Conservation (phyloP, 495 filamentous ascomycete genomes). For the Talaromyces liani region DNA sequence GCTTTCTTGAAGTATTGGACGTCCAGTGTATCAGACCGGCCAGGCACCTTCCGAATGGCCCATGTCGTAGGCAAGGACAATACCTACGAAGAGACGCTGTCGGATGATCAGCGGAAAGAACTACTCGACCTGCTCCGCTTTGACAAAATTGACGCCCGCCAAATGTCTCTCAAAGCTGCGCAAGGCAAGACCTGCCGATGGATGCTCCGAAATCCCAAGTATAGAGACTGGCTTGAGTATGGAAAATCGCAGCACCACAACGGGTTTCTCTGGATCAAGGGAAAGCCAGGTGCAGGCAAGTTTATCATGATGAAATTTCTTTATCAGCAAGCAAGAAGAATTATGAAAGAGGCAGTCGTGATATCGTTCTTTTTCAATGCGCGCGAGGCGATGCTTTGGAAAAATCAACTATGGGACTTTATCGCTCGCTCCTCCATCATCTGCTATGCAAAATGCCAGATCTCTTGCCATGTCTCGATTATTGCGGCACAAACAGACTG, state of each 20-base stretch:
- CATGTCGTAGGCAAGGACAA: background rate
- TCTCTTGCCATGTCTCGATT: conserved; percentile 13
- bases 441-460: conserved; percentile 21
- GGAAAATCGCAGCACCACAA: conserved; percentile 7
- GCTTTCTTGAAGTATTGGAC: background rate
- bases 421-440: conserved; percentile 40
- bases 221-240: conserved; percentile 37
- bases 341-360: conserved; percentile 9
- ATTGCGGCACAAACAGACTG: background rate
- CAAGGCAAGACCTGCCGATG: conserved; percentile 41
- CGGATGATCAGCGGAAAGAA: background rate
- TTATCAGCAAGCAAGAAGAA: conserved; percentile 13
- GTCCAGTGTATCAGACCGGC: too few species aligned
- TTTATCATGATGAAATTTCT: conserved; percentile 46
- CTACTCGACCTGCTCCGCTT: background rate
- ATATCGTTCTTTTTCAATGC: conserved; percentile 47
- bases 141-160: background rate
- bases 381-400: conserved; percentile 41
- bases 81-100: background rate
- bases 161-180: background rate
- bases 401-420: conserved; percentile 46
- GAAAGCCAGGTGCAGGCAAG: conserved; percentile 50
- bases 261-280: conserved; percentile 51
- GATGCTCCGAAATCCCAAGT: conserved; percentile 34
- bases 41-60: too few species aligned